phyloP scores from a whole-genome alignment of 257 asterid genomes.

The Nicotiana undulata region DNA sequence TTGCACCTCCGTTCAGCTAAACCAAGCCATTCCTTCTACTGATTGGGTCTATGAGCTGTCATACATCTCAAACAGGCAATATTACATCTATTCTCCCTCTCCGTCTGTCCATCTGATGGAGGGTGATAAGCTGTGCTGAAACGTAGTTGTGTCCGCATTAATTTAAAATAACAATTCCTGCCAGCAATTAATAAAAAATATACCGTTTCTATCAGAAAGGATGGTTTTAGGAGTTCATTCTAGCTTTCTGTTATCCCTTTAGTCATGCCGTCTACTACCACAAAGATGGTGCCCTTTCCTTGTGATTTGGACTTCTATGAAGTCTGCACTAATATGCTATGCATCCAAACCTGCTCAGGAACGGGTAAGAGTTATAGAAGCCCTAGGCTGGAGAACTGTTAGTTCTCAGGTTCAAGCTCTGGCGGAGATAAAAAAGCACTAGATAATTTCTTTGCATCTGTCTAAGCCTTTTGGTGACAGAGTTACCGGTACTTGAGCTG shows the following conservation, averaged over 20 bases:
- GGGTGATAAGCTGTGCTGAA: not conserved
- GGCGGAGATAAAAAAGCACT: too few species aligned
- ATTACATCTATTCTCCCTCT: not conserved
- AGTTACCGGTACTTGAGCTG: too few species aligned
- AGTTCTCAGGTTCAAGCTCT: too few species aligned
- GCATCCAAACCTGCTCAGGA: not conserved
- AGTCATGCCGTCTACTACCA: not conserved
- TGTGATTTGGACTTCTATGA: not conserved
- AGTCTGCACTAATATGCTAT: not conserved
- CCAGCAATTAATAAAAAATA: not conserved
- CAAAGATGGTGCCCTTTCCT: not conserved
- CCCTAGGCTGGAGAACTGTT: not conserved
- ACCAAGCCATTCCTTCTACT: not conserved
- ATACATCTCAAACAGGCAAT: not conserved
- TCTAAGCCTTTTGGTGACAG: too few species aligned
- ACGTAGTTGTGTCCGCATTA: not conserved
- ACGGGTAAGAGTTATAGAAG: not conserved
- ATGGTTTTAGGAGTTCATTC: not conserved
- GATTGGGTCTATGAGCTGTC: not conserved
- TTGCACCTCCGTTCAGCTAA: not conserved
- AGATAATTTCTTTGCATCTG: too few species aligned
- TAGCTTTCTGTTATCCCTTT: not conserved
- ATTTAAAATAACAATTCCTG: not conserved
- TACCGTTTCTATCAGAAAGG: not conserved
- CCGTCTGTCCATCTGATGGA: not conserved